Evolutionary conservation across 306 rosid genomes (phyloP), one percentile per base, ranked within the genome.

Genomic region (Senna tora): DNA sequence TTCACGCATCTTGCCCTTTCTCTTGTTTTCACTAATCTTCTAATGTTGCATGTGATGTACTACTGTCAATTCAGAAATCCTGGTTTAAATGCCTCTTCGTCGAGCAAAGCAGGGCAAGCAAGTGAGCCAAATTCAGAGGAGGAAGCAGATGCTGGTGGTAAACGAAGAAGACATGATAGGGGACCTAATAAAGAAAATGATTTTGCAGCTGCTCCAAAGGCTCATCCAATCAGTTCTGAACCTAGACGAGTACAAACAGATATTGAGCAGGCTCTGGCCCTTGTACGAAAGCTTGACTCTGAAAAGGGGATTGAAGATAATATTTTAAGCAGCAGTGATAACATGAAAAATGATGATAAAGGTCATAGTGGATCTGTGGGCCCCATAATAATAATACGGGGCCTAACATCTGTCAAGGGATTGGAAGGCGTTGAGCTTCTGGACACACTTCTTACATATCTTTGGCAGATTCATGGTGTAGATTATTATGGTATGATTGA

Each of bases 401-500:
- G 96, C 75, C 77, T 89, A 62, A 86, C 96, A 66, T 82, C 99
- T 75, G 97, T 95, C 36, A 95, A 91, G 84, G 97, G 99, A 55
- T 86, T 95, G 53, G 99, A 95, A 84, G 99, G 96, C 19, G 81
- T 83, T 47, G 99, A 95, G 81, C 89, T 95, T 69, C 78, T 95
- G 55, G 99, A 95, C 81, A 89, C 97, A 15, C 93, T 95, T 72
- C 56, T 86, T 49, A 95, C 99, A 13, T 95, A 91, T 84, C 93
- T 95, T 47, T 95, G 99, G 99, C 93, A 89, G 68, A 87, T 91
- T 72, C 99, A 95, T 75, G 97, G 97, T 28, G 69, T 89, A 53
- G 97, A 95, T 90, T 95, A 95, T 77, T 95, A 95, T 82, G 99
- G 99, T 51, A 82, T 91, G 96, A 80, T 81, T 82, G 99, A 95